A percentile compares a stretch with the other conserved stretches of the same genome.
Evolutionary conservation across 2,329 filamentous ascomycete species (phyloP).

Genomic region (Alternaria solani): DNA sequence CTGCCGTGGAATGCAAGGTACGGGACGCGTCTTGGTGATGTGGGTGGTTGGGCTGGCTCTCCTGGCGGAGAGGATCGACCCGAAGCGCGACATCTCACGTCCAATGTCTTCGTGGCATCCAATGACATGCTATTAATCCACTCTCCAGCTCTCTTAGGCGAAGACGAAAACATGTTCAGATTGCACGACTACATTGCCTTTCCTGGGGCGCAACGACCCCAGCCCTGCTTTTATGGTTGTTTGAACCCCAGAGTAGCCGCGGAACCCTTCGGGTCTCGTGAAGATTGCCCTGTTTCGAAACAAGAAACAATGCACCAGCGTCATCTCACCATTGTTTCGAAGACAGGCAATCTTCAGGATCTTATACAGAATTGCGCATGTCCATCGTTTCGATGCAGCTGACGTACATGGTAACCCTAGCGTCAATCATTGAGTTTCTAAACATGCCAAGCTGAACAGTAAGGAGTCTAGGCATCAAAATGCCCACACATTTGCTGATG

Average conservation of each 20-base stretch:
- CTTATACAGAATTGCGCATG: neutral
- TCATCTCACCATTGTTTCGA: slow-evolving; percentile 17
- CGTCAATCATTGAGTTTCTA: neutral
- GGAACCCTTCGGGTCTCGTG: slow-evolving; percentile 6
- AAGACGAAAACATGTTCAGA: neutral
- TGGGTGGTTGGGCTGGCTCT: slow-evolving; percentile 1
- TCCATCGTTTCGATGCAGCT: slow-evolving; percentile 1
- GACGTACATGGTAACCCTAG: slow-evolving; percentile 10
- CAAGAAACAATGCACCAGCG: slow-evolving; percentile 10
- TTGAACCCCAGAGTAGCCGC: neutral
- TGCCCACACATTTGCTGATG: slow-evolving; percentile 10
- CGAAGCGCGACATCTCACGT: neutral
- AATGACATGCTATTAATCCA: neutral
- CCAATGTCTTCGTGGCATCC: neutral
- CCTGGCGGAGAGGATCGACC: neutral
- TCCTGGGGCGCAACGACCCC: neutral
- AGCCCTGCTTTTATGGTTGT: neutral
- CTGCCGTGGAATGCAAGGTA: neutral
- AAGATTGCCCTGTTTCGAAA: slow-evolving; percentile 15
- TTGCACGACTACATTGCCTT: neutral
- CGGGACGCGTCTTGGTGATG: neutral
- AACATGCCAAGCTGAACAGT: slow-evolving; percentile 2
- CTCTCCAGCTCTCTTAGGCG: neutral
- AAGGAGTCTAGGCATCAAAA: slow-evolving; percentile 1
- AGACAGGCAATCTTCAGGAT: slow-evolving; percentile 1